These are phyloP conservation scores for Chenopodium album DNA, from an alignment of 148 eudicot species.

Conservation along the genomic window DNA sequence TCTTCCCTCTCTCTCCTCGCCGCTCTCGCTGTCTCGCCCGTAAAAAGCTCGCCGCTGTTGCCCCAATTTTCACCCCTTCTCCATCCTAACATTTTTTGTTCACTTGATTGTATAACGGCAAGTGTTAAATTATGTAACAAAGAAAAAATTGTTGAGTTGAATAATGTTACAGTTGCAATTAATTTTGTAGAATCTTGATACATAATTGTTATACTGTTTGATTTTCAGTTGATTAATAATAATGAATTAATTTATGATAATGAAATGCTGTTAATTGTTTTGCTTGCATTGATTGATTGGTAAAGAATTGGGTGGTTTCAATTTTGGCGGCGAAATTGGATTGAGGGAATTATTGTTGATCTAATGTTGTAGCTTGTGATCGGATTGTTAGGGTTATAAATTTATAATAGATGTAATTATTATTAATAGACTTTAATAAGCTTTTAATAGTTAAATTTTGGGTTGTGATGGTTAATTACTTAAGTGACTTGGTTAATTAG, in stretches of 20 bases:
- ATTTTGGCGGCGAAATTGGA: background rate
- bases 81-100: background rate
- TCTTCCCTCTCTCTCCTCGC: conserved; percentile 12
- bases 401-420: background rate
- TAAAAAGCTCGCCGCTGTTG: conserved; percentile 19
- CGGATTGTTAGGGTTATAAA: too few relatives aligned
- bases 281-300: background rate
- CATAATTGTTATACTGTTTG: background rate
- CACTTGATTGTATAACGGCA: background rate
- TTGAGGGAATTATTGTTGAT: background rate
- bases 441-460: background rate
- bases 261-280: background rate
- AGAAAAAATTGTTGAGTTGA: background rate
- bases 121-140: background rate
- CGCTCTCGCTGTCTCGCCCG: conserved; percentile 24
- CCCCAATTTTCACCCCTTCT: conserved; percentile 21
- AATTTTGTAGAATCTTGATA: background rate
- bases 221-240: background rate
- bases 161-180: background rate
- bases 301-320: background rate
- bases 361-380: background rate
- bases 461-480: background rate
- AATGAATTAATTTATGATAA: background rate
- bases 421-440: background rate
- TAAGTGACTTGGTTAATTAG: background rate